Base-by-base conservation (phyloP, 352 stramenopile genomes). In the Phytophthora hybrid region DNA sequence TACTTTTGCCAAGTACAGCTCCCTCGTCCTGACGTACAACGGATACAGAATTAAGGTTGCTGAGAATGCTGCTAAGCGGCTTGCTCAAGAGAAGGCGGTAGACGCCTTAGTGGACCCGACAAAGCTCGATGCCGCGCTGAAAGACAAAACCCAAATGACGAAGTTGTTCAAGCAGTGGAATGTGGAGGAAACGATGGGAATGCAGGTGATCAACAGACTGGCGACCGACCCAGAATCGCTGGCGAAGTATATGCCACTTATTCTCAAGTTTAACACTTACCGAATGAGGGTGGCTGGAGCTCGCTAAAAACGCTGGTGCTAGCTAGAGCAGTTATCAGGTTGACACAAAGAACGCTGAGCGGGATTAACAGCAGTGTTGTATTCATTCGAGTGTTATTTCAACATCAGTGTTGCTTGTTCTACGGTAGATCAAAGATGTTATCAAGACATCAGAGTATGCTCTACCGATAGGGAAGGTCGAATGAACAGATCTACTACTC, bases 401-500 rank as follows among this genome's bases (percentile, higher is more conserved):
- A 46, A n/a, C 39, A 46, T n/a, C 2, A 6, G 4, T 44, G 13
- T 5, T 7, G 37, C 37, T 44, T 6, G 37, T 44, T 44, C 37
- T 44, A 44, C 37, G 44, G 44, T 51, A 51, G 44, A 23, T 51
- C 44, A 23, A 19, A 11, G 44, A 13, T 52, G 16, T 13, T 23
- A 21, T 19, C 44, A 52, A 52, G 44, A 19, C 16, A 52, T 52
- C 39, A 16, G 39, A 6, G 4, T n/a, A 16, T n/a, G 39, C 39
- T n/a, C 37, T 46, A 46, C 37, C 13, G 37, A 18, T 8, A 46
- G 13, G 13, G 4, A 52, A 52, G 44, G 53, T 49, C 14, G 8
- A 63, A 56, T 6, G 19, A 67, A 60, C 34, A 53, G 53, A 61
- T 67, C 44, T 64, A 66, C 49, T 61, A 64, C 59, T 65, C 60